Evolutionary conservation across 78 protist species (phyloP), one percentile per base, ranked within the genome.

Genomic region (Cyanophora paradoxa): DNA sequence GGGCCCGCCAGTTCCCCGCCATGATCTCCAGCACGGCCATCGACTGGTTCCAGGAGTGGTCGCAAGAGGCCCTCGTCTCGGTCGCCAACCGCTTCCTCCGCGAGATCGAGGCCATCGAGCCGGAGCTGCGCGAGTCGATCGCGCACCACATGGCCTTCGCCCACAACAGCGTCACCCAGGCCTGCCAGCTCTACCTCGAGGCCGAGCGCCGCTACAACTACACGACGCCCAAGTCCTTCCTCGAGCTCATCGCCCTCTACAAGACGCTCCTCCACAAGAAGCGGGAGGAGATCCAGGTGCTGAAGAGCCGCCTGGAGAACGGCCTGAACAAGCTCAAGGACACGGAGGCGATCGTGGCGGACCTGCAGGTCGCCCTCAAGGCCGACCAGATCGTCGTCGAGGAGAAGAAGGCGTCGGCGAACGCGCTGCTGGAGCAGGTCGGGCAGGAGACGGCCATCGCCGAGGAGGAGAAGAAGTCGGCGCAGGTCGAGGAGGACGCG

Each of bases 41-140:
- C 36, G 94, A 90, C 70, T 90, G 90, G 88, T 90, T 85, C 87
- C 90, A 86, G 69, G 81, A 81, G 34, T 90, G 94, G 94, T 88
- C 94, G 22, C 37, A 52, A n/a, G 82, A 85, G 30, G 94, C 94
- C 26, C 87, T 90, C 7, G 41, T 82, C n/a, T 77, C 87, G 5
- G 94, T 90, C 33, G 88, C 88, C 20, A 13, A 8, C 7, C 52
- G 75, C 22, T 52, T 22, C 33, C 24, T n/a, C 58, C 28, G 42
- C 33, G 88, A 74, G 30, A 57, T 79, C 39, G 74, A 28, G 8
- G 59, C 22, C 31, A 26, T 52, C 34, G 52, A 33, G n/a, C 59
- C 67, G 37, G 79, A 76, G 34, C 40, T 44, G 37, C 56, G 24
- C 2, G 74, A 33, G 11, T 11, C 36, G n/a, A n/a, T 79, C 46